These are phyloP conservation scores for Sugiyamaella valdiviana DNA, from an alignment of 805 yeast species.

Conservation along the genomic window DNA sequence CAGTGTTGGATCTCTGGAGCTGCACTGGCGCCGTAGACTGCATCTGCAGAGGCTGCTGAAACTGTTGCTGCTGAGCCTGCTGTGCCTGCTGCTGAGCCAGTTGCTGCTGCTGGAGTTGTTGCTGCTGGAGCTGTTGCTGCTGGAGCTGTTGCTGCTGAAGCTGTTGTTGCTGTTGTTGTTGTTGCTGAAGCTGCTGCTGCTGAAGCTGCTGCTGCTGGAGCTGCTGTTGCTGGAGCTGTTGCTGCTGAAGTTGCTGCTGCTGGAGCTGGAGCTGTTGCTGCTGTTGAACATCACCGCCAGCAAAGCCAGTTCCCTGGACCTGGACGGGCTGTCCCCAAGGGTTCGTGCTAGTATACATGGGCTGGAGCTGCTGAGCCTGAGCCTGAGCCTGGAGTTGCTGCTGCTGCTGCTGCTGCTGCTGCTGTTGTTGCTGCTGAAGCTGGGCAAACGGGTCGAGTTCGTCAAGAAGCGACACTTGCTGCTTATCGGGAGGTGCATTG, in stretches of 20 bases:
- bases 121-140: conserved; percentile 18
- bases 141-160: conserved; percentile 18
- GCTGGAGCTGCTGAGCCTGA: conserved; percentile 18
- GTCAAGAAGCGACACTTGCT: background rate
- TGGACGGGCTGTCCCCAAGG: background rate
- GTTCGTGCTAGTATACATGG: background rate
- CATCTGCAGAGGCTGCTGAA: conserved; percentile 18
- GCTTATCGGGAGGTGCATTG: conserved; percentile 18
- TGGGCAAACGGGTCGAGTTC: background rate
- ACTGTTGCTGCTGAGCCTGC: conserved; percentile 19
- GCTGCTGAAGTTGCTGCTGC: conserved; percentile 12
- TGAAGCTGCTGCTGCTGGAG: conserved; percentile 24
- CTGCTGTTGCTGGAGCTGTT: conserved; percentile 18
- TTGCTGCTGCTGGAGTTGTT: conserved; percentile 16
- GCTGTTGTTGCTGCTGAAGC: conserved; percentile 5
- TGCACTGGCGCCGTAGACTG: conserved; percentile 11
- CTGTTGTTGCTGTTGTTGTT: conserved; percentile 15
- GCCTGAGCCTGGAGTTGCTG: conserved; percentile 8
- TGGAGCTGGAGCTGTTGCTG: conserved; percentile 6
- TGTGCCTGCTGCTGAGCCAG: conserved; percentile 14
- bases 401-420: conserved; percentile 1
- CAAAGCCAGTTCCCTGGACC: background rate
- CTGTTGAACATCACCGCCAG: background rate
- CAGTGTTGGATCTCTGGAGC: conserved; percentile 17
- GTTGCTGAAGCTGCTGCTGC: conserved; percentile 17